Evolutionary conservation across 2,329 filamentous ascomycete species (phyloP), one percentile per base, ranked within the genome.

Genomic region (Neonectria magnoliae): DNA sequence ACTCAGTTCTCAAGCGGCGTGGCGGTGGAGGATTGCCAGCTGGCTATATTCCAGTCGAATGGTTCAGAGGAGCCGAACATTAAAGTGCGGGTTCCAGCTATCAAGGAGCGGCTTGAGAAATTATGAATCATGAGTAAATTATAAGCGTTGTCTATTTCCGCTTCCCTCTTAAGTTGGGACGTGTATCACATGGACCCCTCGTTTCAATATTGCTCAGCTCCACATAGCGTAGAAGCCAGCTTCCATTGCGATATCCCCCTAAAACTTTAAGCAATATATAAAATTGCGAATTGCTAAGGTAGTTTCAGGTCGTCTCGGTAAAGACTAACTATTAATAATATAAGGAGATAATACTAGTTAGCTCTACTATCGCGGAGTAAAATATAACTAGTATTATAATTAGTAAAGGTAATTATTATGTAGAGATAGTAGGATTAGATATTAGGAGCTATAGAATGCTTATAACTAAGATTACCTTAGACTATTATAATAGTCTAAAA

Each of bases 1-100:
- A 87, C 92, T 70, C 95, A 98, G 81, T 96, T 92, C 81, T 90
- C 90, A 36, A 98, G 97, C 78, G 94, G 92, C 2, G 90, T 96
- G 13, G 87, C 81, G 0, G 81, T 85, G 1, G 95, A 98, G 81
- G 96, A 99, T 79, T 97, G 93, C 74, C 93, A 99, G 82, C 90
- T 97, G 79, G 88, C 93, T 18, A 81, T 77, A 4, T 76, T 84
- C 18, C 75, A 75, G 59, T 68, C 71, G 2, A 67, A 70, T 20
- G 71, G 68, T 2, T 60, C 77, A 5, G 77, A 80, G 81, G 80
- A 79, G 14, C 79, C 83, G 79, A 77, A 77, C 61, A 77, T 78
- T 14, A 74, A 76, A 75, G 75, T 82, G 76, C 59, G 68, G 76
- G 69, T 78, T 38, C 75, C 75, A 2, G 60, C 64, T 45, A 64